Evolutionary conservation across 768 basidiomycete genomes (phyloP), one percentile per base, ranked within the genome.

Genomic region (Chiua virens): DNA sequence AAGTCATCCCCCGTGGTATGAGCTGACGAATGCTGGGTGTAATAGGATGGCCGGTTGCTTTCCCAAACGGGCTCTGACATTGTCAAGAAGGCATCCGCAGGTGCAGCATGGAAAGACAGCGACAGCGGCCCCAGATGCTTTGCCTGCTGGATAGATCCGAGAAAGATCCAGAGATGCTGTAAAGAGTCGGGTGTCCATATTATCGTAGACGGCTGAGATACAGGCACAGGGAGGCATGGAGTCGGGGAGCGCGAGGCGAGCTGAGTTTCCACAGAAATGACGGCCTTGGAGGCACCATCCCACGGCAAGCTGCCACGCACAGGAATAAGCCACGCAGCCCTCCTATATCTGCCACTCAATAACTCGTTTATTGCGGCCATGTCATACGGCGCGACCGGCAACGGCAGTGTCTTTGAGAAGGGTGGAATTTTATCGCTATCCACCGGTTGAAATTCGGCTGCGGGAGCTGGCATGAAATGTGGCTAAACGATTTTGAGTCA

Each of bases 321-420:
- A 36, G 83, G 83, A 34, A 85, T 72, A 15, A 84, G 58, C 83
- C 83, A 85, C 8, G 79, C 76, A 42, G 67, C 69, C 43, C 81
- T 77, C 43, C 71, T 57, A 56, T 73, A 75, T 23, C 60, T 61
- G 23, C 55, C 48, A 18, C 66, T 56, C 8, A 57, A 68, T 61
- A 58, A 69, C 36, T 55, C 54, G 34, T 49, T 42, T 9, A 67
- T 50, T 60, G 55, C 71, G 68, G 64, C 73, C 71, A 49, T 21
- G 37, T 62, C 59, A 45, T 69, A 65, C 8, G 70, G 69, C 21
- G 71, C 45, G 40, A 81, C 65, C 25, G 74, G 71, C 8, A 63
- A 62, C 0, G 76, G 75, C 40, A 45, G 59, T 1, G 61, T 53
- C 58, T 72, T 76, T 9, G 53, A 60, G 55, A 74, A 81, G 15